phyloP scores from a whole-genome alignment of 164 flowering plant genomes.

The Cinnamomum micranthum region DNA sequence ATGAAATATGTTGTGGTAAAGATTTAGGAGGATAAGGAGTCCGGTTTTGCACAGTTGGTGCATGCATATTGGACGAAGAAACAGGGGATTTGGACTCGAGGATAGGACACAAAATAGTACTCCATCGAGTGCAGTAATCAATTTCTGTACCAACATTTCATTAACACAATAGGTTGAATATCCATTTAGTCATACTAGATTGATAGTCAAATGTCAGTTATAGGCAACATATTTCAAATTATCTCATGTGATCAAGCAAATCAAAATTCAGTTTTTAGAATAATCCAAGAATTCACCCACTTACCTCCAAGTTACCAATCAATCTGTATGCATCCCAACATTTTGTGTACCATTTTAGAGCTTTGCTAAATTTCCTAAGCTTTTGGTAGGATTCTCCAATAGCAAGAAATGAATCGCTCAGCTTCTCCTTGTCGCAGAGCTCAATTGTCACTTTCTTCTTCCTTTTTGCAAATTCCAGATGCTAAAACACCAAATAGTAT shows the following conservation, averaged over 20 bases:
- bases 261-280: neutral
- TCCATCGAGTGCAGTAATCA: too few species aligned
- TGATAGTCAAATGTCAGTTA: neutral
- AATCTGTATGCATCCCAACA: conserved; percentile 65
- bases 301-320: conserved; percentile 85
- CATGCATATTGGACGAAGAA: too few species aligned
- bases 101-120: too few species aligned
- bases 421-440: conserved; percentile 89
- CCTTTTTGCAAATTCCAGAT: conserved; percentile 63
- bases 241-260: neutral
- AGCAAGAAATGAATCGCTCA: conserved; percentile 66
- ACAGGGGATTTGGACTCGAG: too few species aligned
- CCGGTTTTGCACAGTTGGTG: too few species aligned
- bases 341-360: conserved; percentile 76
- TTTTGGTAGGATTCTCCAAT: conserved; percentile 92
- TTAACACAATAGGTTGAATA: neutral
- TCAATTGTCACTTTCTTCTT: conserved; percentile 70
- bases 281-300: conserved; percentile 4
- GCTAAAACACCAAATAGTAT: conserved; percentile 37
- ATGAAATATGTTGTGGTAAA: too few species aligned
- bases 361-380: conserved; percentile 71
- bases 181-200: neutral
- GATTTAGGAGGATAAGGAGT: too few species aligned
- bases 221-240: neutral
- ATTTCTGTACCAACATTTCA: neutral